Evolutionary conservation across 208 protist genomes (phyloP), one percentile per base, ranked within the genome.

Genomic region (Leishmania turanica): DNA sequence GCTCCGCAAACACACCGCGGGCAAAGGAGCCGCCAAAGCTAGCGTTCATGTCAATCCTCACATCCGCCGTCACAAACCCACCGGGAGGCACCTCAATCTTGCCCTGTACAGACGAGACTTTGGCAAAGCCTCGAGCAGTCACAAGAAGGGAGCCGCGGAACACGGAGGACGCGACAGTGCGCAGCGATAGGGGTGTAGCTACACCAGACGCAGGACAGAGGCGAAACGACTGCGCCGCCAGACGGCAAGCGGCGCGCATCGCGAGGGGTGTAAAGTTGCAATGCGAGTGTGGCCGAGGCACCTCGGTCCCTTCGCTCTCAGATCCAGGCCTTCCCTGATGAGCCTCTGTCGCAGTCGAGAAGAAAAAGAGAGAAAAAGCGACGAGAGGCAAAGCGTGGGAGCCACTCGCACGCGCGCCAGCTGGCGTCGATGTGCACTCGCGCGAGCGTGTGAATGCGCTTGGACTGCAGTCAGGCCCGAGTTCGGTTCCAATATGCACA

Each of bases 61-160:
- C 71, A 79, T 97, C 93, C 8, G 84, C 78, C 71, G 93, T 95
- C 79, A 97, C 91, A 75, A 95, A 97, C 13, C 93, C 93, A 24
- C 86, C 93, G 24, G 81, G 86, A 1, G 93, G 92, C 13, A 91
- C 74, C 0, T 79, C 81, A 45, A 96, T 94, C 8, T 62, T 79
- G n/a, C 93, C 93, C 17, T 92, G 88, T 70, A 96, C 85, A 15
- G 90, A 66, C 4, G 93, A 96, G 24, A 95, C 91, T 21, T 88
- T 87, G 21, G 93, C 91, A 77, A 95, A 94, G 77, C 17, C 9
- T 42, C 89, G 89, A 9, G 17, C 9, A 40, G 84, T 6, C 0
- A 37, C n/a, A 31, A 72, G 58, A 66, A 83, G 66, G 17, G 72
- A 73, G 6, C 64, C 34, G 65, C 60, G n/a, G 54, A 79, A 56